These are phyloP conservation scores for Avena sativa DNA, from an alignment of 176 grass and related monocot species.

Conservation along the genomic window DNA sequence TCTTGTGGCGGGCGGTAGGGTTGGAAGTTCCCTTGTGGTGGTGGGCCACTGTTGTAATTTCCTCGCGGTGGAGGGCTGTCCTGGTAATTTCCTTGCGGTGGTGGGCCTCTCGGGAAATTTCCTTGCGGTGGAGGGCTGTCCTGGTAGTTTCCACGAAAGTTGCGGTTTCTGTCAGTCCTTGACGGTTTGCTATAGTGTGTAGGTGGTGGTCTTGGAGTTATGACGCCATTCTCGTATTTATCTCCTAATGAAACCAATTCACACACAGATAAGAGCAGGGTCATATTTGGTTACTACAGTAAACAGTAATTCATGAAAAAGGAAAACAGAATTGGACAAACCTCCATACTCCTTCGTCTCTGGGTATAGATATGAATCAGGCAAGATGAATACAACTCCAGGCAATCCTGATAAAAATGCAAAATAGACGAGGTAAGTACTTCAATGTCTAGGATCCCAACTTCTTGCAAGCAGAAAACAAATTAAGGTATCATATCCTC, in stretches of 20 bases:
- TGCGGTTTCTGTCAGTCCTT: constrained; percentile 62
- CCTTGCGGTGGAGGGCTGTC: constrained; percentile 48
- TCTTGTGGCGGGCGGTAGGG: constrained; percentile 53
- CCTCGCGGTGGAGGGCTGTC: constrained; percentile 49
- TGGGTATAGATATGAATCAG: constrained; percentile 93
- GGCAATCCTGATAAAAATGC: constrained; percentile 72
- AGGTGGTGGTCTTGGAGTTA: constrained; percentile 82
- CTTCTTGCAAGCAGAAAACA: background rate
- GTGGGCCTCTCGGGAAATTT: constrained; percentile 55
- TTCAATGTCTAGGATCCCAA: background rate
- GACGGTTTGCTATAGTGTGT: constrained; percentile 70
- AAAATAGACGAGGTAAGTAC: constrained; percentile 34
- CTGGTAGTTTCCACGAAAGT: constrained; percentile 56
- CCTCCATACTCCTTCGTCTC: constrained; percentile 98
- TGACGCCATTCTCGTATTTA: constrained; percentile 89
- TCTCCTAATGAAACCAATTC: constrained; percentile 64
- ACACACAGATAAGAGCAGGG: constrained; percentile 23
- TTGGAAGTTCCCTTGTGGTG: constrained; percentile 56
- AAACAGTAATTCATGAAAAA: background rate
- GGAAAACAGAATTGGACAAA: constrained; percentile 44
- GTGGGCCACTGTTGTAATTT: constrained; percentile 56
- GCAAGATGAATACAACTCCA: constrained; percentile 93
- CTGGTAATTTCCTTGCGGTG: constrained; percentile 49
- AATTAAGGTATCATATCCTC: background rate
- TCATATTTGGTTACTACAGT: background rate